Base-by-base conservation (phyloP, 1,284 basidiomycete species). In the Austroboletus novae-zelandiae region DNA sequence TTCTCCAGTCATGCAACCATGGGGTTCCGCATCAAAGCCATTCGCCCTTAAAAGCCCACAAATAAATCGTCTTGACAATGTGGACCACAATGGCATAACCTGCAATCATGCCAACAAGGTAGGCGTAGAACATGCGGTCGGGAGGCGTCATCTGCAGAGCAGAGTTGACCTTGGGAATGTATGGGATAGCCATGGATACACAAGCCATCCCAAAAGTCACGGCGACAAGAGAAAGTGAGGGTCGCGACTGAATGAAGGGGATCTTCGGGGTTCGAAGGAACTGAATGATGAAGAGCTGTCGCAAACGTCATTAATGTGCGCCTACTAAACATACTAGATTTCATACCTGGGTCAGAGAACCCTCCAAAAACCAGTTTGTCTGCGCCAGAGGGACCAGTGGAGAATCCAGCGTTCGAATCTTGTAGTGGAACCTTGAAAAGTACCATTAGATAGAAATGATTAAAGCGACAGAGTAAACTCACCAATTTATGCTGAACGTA, bases 151-250 rank as follows among this genome's bases (percentile, higher is more conserved):
- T 23, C 2, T 66, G 61, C 17, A 66, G 36, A 23, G 67, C 66
- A 14, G 63, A 49, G 44, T 62, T 66, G 48, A 66, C 2, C 47
- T 70, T 69, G 0, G 64, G 64, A 20, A 66, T 65, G 41, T 68
- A 66, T 5, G 64, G 64, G 41, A 66, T 70, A 30, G 63, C 65
- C 64, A 67, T 67, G 27, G 66, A 55, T 1, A 64, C 48, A 36
- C 65, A 67, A 30, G 66, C 64, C 57, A 66, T 55, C 44, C 68
- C 66, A 37, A 66, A 67, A 14, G 64, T 65, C 42, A 67, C 65
- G 1, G 57, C 10, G 5, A 66, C 51, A n/a, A 66, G 59, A 5
- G 63, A 2, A 17, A 54, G 5, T 11, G 64, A 66, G 1, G 64
- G 67, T 27, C 67, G 65, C 10, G 64, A 66, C 40, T 70, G 64